These are phyloP conservation scores for Zymoseptoria passerinii DNA, from an alignment of 2,329 filamentous ascomycete species.

Conservation along the genomic window DNA sequence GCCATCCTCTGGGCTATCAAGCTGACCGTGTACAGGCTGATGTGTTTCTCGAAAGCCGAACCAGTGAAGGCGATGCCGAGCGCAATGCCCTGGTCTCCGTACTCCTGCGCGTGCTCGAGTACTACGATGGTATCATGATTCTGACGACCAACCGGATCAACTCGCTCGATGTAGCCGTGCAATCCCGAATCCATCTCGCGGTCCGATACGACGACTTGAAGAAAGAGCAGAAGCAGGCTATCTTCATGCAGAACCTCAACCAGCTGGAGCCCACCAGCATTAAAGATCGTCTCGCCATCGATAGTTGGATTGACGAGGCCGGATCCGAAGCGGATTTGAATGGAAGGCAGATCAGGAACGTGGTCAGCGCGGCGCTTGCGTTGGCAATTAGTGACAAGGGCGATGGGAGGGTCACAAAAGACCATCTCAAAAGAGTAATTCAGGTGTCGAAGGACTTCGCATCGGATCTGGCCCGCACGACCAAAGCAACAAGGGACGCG, in stretches of 20 bases:
- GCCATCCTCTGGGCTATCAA: too few relatives aligned
- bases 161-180: slow-evolving; percentile 5
- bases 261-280: neutral
- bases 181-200: slow-evolving; percentile 7
- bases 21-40: slow-evolving; percentile 38
- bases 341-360: slow-evolving; percentile 10
- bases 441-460: neutral
- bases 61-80: slow-evolving; percentile 63
- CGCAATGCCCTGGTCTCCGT: slow-evolving; percentile 69
- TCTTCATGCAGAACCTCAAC: slow-evolving; percentile 1
- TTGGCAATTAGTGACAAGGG: neutral
- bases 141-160: slow-evolving; percentile 10
- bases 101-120: slow-evolving; percentile 32
- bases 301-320: neutral
- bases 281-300: neutral
- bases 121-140: slow-evolving; percentile 26
- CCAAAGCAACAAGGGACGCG: neutral
- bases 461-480: neutral
- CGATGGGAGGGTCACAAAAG: neutral
- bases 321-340: neutral
- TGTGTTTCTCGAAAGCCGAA: slow-evolving; percentile 70
- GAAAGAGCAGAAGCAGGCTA: neutral
- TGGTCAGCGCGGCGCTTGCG: slow-evolving; percentile 3
- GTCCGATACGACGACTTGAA: slow-evolving; percentile 4
- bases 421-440: too few relatives aligned